A percentile compares a stretch with the other conserved stretches of the same genome.
phyloP scores from a whole-genome alignment of 1,139 yeast genomes.

The Yamadazyma mexicana region DNA sequence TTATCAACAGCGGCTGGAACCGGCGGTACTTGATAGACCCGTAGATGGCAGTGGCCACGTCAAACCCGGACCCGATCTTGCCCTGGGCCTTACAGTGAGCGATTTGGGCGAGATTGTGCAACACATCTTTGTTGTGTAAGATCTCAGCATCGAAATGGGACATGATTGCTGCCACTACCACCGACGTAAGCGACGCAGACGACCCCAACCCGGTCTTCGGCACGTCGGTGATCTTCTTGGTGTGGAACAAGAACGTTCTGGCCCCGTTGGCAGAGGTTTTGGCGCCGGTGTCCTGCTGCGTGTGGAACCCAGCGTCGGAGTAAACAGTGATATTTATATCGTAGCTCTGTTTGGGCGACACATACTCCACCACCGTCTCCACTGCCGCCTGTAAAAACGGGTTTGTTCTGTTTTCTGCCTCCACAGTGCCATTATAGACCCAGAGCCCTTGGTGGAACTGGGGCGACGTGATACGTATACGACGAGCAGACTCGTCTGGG shows the following conservation, averaged over 20 bases:
- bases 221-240: slow-evolving; percentile 60
- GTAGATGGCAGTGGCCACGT: slow-evolving; percentile 91
- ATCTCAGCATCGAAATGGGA: slow-evolving; percentile 38
- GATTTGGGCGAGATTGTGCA: slow-evolving; percentile 84
- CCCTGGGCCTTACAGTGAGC: slow-evolving; percentile 94
- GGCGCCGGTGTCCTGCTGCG: slow-evolving; percentile 52
- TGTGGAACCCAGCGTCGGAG: slow-evolving; percentile 90
- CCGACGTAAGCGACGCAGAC: slow-evolving; percentile 90
- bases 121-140: slow-evolving; percentile 23
- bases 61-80: slow-evolving; percentile 95
- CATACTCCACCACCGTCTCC: slow-evolving; percentile 54
- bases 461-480: slow-evolving; percentile 49
- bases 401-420: slow-evolving; percentile 40
- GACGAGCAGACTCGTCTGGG: slow-evolving; percentile 4
- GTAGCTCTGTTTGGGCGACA: slow-evolving; percentile 28
- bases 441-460: slow-evolving; percentile 77
- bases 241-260: slow-evolving; percentile 60
- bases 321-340: slow-evolving; percentile 58
- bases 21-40: slow-evolving; percentile 85
- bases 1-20: slow-evolving; percentile 58
- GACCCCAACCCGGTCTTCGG: slow-evolving; percentile 96
- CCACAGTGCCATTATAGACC: slow-evolving; percentile 47
- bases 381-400: slow-evolving; percentile 78
- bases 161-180: slow-evolving; percentile 68
- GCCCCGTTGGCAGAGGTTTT: slow-evolving; percentile 32